Conservation (phyloP, 1,284 basidiomycete genomes). For the Moniliella sp. region DNA sequence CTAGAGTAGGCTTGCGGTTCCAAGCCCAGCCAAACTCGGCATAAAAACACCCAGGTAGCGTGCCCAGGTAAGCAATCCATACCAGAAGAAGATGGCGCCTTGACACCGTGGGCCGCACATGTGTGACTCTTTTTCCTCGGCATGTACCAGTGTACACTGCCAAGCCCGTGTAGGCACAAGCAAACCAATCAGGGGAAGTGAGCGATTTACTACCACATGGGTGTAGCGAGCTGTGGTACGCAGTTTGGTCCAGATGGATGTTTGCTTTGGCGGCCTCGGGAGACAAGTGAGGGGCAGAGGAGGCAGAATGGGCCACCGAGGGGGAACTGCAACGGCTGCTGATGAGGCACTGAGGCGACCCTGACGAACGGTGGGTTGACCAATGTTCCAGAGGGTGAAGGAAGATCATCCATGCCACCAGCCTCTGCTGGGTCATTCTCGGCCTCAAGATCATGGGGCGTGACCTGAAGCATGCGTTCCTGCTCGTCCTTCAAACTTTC, state of each 20-base stretch:
- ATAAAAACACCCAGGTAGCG: slow-evolving; percentile 76
- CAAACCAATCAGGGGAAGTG: slow-evolving; percentile 50
- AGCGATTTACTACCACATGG: slow-evolving; percentile 39
- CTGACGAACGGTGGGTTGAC: too few relatives aligned
- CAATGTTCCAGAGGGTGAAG: too few relatives aligned
- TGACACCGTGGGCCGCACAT: slow-evolving; percentile 80
- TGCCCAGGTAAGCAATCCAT: slow-evolving; percentile 66
- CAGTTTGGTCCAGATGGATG: background rate
- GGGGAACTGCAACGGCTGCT: too few relatives aligned
- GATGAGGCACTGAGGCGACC: too few relatives aligned
- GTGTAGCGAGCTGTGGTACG: slow-evolving; percentile 5
- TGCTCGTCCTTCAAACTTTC: background rate
- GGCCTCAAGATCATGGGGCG: too few relatives aligned
- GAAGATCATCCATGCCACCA: too few relatives aligned
- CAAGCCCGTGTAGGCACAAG: slow-evolving; percentile 48
- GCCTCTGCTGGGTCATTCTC: too few relatives aligned
- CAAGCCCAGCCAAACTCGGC: slow-evolving; percentile 81
- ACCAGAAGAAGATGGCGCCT: slow-evolving; percentile 41
- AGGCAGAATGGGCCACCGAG: too few relatives aligned
- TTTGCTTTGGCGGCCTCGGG: too few relatives aligned
- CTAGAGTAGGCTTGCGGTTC: slow-evolving; percentile 41
- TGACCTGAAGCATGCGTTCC: background rate
- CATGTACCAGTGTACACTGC: slow-evolving; percentile 63
- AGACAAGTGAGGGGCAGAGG: too few relatives aligned
- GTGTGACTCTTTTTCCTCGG: slow-evolving; percentile 44